Evolutionary conservation across 495 filamentous ascomycete species (phyloP).

Genomic region (Tuber magnatum): DNA sequence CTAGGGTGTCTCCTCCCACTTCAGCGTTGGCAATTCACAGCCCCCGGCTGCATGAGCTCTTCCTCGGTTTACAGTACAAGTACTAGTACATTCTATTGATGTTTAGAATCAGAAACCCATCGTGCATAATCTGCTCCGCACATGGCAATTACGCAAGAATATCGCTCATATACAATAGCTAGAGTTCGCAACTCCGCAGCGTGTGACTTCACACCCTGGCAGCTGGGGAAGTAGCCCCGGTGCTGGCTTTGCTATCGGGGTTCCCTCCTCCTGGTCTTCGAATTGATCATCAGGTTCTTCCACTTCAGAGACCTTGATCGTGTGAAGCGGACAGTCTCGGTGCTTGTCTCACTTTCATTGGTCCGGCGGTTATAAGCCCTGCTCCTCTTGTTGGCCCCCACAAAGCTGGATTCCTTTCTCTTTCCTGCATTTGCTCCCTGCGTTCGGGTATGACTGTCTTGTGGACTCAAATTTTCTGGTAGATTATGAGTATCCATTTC

Average conservation of each 20-base stretch:
- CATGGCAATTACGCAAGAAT: too few relatives aligned
- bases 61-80: too few relatives aligned
- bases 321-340: constrained; percentile 16
- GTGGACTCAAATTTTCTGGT: constrained; percentile 36
- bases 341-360: constrained; percentile 17
- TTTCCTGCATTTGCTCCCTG: constrained; percentile 32
- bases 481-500: constrained; percentile 34
- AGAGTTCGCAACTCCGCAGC: constrained; percentile 55
- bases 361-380: constrained; percentile 24
- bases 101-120: too few relatives aligned
- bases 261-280: constrained; percentile 28
- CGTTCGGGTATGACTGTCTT: constrained; percentile 40
- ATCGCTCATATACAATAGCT: too few relatives aligned
- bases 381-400: constrained; percentile 30
- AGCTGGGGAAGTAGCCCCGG: constrained; percentile 15
- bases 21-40: too few relatives aligned
- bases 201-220: constrained; percentile 27
- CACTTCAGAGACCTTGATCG: constrained; percentile 21
- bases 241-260: constrained; percentile 21
- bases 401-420: constrained; percentile 27
- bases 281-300: constrained; percentile 38
- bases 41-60: too few relatives aligned
- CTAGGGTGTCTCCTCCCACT: too few relatives aligned
- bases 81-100: too few relatives aligned
- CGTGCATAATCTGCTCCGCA: too few relatives aligned